Percentiles rank a stretch among this genome's conserved stretches.
Conservation (phyloP, 148 eudicot species). For the Rhododendron kiyosumense region DNA sequence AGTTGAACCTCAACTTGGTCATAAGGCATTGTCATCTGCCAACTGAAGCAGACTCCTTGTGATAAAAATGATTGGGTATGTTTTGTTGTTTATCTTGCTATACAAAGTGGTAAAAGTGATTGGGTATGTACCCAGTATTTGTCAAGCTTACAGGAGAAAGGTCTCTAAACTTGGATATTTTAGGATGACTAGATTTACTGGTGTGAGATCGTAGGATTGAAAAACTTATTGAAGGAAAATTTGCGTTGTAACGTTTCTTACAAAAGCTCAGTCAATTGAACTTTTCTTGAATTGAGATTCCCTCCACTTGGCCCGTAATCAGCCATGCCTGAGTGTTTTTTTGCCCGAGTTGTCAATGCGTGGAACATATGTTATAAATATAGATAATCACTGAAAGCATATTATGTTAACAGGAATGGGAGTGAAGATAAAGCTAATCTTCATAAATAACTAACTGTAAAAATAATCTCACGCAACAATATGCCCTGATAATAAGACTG, state of each 20-base stretch:
- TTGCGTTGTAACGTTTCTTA: background rate
- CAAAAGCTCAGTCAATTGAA: background rate
- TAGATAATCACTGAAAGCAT: no score
- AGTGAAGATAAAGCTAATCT: background rate
- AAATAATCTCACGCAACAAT: background rate
- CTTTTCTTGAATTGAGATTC: background rate
- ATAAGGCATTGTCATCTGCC: background rate
- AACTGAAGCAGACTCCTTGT: background rate
- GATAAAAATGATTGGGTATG: background rate
- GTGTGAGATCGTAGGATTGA: background rate
- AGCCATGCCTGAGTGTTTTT: background rate
- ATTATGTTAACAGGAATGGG: background rate
- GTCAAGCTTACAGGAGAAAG: background rate
- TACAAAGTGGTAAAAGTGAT: background rate
- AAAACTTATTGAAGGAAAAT: background rate
- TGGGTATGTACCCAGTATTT: background rate
- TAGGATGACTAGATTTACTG: background rate
- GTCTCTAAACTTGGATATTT: background rate
- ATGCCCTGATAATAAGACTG: background rate
- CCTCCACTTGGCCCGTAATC: background rate
- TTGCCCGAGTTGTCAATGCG: background rate
- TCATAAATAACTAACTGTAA: background rate
- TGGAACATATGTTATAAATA: background rate
- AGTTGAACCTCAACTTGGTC: background rate
- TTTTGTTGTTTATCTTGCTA: constrained; percentile 1